These are phyloP conservation scores for Kodamaea leandrae DNA, from an alignment of 805 yeast genomes.

Conservation along the genomic window DNA sequence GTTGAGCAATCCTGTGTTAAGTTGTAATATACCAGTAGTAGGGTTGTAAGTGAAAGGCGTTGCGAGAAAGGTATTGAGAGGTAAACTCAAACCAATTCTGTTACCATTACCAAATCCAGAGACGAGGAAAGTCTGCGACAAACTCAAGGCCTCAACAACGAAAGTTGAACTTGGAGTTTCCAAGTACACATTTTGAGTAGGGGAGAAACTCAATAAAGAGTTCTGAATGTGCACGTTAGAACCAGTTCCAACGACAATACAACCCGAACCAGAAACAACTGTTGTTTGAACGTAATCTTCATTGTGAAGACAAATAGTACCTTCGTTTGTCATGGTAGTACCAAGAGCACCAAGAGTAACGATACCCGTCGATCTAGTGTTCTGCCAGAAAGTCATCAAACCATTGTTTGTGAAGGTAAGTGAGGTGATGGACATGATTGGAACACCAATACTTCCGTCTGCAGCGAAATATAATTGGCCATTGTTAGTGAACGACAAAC, in stretches of 20 bases:
- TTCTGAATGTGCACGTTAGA: slow-evolving; percentile 14
- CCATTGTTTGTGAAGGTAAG: slow-evolving; percentile 17
- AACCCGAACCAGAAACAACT: slow-evolving; percentile 26
- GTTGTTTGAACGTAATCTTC: slow-evolving; percentile 22
- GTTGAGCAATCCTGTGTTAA: slow-evolving; percentile 7
- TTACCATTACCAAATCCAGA: slow-evolving; percentile 30
- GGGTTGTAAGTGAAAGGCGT: slow-evolving; percentile 9
- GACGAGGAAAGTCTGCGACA: slow-evolving; percentile 21
- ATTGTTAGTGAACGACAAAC: slow-evolving; percentile 11
- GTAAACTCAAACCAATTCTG: slow-evolving; percentile 14
- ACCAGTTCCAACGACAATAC: slow-evolving; percentile 19
- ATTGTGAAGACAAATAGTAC: slow-evolving; percentile 24
- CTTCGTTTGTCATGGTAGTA: slow-evolving; percentile 14
- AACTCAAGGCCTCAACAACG: slow-evolving; percentile 18
- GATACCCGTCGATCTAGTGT: slow-evolving; percentile 18
- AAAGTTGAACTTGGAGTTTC: slow-evolving; percentile 7
- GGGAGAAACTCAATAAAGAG: slow-evolving; percentile 8
- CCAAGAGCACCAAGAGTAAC: slow-evolving; percentile 17
- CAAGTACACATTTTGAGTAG: slow-evolving; percentile 14
- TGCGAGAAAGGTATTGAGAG: slow-evolving; percentile 4
- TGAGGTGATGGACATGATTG: slow-evolving; percentile 12
- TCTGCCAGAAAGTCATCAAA: slow-evolving; percentile 21
- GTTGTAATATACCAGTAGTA: slow-evolving; percentile 20
- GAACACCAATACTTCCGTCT: slow-evolving; percentile 12
- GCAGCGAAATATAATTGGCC: slow-evolving; percentile 14